phyloP scores from a whole-genome alignment of 441 rosid species.

The Croton laevigatus region DNA sequence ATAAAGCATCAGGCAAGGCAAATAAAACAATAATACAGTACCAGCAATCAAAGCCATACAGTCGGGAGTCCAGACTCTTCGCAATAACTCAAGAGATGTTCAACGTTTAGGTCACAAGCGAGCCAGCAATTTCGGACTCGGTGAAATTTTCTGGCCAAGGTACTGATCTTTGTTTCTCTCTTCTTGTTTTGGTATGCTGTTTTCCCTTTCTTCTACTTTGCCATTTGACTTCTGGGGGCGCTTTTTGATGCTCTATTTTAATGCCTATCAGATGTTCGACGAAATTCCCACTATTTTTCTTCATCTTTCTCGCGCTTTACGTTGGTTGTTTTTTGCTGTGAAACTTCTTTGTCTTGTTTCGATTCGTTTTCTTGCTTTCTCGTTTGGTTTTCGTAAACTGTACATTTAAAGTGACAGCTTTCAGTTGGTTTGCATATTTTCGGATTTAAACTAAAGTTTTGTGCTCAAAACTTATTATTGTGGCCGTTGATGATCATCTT shows the following conservation, averaged over 20 bases:
- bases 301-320: neutral
- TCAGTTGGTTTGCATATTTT: neutral
- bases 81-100: neutral
- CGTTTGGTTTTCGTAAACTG: neutral
- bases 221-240: neutral
- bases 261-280: constrained; percentile 20
- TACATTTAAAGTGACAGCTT: neutral
- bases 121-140: neutral
- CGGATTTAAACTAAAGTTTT: neutral
- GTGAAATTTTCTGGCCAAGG: no score
- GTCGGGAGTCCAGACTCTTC: neutral
- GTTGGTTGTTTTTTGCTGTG: neutral
- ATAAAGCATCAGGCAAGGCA: no score
- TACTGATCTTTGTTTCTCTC: neutral
- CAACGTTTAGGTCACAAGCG: neutral
- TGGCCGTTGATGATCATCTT: neutral
- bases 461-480: neutral
- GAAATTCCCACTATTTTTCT: neutral
- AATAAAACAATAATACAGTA: no score
- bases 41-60: no score
- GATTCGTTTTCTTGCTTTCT: neutral
- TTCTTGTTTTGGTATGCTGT: neutral
- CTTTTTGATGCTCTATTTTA: neutral
- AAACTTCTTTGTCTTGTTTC: neutral
- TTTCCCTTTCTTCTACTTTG: neutral